Evolutionary conservation across 345 rosid species (phyloP).

Genomic region (Eucalyptus cladocalyx): DNA sequence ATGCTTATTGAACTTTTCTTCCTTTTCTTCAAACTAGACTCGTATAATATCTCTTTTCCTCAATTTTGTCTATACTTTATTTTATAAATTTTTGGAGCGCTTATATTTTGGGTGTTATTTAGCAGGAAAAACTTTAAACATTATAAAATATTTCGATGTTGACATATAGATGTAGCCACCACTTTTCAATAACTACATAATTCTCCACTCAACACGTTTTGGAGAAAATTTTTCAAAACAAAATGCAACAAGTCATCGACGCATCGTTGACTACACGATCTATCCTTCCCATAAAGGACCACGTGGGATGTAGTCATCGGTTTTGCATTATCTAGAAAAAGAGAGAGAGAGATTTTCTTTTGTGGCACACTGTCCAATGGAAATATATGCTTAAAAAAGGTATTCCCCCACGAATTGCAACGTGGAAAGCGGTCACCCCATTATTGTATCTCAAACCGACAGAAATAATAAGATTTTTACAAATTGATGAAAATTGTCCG

Average conservation of each 20-base stretch:
- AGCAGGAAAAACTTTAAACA: not conserved
- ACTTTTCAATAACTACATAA: not conserved
- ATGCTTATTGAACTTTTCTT: not conserved
- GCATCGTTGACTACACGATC: too few species aligned
- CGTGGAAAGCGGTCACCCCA: not conserved
- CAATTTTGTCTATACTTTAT: not conserved
- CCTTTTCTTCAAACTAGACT: not conserved
- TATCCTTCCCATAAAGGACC: accelerated
- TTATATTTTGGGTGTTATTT: too few species aligned
- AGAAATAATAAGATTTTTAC: too few species aligned
- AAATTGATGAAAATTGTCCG: accelerated
- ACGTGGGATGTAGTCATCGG: not conserved
- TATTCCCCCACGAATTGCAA: not conserved
- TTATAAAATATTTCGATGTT: not conserved
- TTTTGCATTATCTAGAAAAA: too few species aligned
- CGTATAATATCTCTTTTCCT: too few species aligned
- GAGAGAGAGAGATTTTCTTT: too few species aligned
- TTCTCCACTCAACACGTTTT: not conserved
- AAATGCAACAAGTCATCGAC: not conserved
- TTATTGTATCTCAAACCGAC: not conserved
- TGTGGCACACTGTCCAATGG: not conserved
- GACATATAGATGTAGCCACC: not conserved
- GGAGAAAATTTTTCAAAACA: not conserved
- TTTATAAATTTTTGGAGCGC: not conserved
- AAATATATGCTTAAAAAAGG: not conserved